A percentile compares a stretch with the other conserved stretches of the same genome.
Conservation (phyloP, 2,329 filamentous ascomycete genomes). For the Helotiales sp. region DNA sequence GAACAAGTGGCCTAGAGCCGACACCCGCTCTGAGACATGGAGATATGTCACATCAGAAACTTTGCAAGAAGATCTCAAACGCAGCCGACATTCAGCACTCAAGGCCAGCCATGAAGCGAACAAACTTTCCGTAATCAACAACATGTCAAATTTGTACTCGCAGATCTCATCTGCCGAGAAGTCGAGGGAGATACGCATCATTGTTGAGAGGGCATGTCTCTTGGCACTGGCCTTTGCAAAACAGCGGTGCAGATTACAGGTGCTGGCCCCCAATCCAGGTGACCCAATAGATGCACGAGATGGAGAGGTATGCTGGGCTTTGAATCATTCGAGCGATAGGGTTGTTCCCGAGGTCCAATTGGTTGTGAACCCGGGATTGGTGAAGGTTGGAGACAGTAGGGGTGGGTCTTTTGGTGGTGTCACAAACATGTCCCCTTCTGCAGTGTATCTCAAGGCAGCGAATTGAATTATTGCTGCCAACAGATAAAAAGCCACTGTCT, state of each 20-base stretch:
- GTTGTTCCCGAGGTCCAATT: background rate
- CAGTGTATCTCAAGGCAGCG: background rate
- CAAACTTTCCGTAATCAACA: background rate
- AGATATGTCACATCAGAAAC: background rate
- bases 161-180: background rate
- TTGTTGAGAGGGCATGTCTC: background rate
- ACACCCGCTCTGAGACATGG: background rate
- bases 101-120: background rate
- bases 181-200: background rate
- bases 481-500: too few species aligned
- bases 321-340: background rate
- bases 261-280: background rate
- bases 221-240: background rate
- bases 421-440: background rate
- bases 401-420: background rate
- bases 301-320: background rate
- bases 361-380: background rate
- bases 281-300: background rate
- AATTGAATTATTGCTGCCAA: background rate
- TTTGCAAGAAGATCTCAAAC: background rate
- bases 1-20: background rate
- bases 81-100: background rate
- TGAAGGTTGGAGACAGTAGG: background rate
- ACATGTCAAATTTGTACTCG: background rate
- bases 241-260: background rate